These are phyloP conservation scores for Pleoardoris graminearum DNA, from an alignment of 2,329 filamentous ascomycete genomes.

Conservation along the genomic window DNA sequence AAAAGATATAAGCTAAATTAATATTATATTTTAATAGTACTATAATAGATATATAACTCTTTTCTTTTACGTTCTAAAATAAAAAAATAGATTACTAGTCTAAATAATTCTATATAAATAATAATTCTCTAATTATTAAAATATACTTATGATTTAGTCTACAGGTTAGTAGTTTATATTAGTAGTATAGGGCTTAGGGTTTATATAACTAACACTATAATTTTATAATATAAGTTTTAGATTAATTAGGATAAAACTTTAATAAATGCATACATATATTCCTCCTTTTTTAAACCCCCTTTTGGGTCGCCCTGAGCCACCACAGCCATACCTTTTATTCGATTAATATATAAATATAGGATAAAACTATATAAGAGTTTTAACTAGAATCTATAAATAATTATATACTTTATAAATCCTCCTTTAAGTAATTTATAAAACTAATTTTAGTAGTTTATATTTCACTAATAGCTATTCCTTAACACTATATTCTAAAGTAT, in stretches of 20 bases:
- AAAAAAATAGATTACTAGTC: conserved; percentile 2
- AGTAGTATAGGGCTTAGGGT: conserved; percentile 8
- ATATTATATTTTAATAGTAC: conserved; percentile 10
- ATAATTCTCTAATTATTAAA: conserved; percentile 1
- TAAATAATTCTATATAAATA: conserved; percentile 6
- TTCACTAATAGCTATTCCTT: conserved; percentile 12
- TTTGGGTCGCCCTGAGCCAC: too few species aligned
- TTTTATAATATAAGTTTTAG: conserved; percentile 8
- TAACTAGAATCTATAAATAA: not conserved
- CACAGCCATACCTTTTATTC: too few species aligned
- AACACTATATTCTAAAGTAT: conserved; percentile 12
- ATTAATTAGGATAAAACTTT: conserved; percentile 1
- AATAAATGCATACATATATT: too few species aligned
- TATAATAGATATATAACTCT: conserved; percentile 8
- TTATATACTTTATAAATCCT: conserved; percentile 11
- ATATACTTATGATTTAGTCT: conserved; percentile 6
- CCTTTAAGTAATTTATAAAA: conserved; percentile 5
- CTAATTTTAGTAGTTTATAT: conserved; percentile 9
- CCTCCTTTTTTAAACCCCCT: too few species aligned
- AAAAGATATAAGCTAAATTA: conserved; percentile 7
- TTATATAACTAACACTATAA: conserved; percentile 7
- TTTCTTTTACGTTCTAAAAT: conserved; percentile 3
- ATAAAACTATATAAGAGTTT: conserved; percentile 9
- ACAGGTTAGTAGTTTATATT: conserved; percentile 4
- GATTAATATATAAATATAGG: too few species aligned